Conservation (phyloP, 108 stramenopile genomes). For the Conticribra weissflogii region DNA sequence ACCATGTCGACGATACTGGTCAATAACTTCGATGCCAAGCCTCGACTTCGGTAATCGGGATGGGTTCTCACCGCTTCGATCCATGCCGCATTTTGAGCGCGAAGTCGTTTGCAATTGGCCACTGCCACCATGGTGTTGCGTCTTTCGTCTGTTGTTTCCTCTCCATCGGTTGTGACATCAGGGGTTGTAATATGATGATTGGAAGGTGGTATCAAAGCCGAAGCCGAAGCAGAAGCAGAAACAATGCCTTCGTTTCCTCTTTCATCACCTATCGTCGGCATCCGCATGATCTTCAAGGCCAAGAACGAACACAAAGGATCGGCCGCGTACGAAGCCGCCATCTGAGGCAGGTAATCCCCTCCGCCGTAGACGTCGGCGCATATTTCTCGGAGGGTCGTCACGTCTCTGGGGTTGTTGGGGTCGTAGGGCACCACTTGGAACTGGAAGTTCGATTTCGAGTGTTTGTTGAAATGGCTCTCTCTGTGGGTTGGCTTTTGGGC, state of each 20-base stretch:
- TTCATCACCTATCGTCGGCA: too few species aligned
- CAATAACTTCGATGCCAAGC: constrained; percentile 35
- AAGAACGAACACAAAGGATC: constrained; percentile 47
- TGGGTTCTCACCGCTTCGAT: constrained; percentile 53
- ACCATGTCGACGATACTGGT: constrained; percentile 16
- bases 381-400: constrained; percentile 34
- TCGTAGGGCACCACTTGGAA: constrained; percentile 39
- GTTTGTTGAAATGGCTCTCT: too few species aligned
- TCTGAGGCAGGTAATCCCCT: constrained; percentile 38
- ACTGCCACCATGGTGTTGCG: constrained; percentile 41
- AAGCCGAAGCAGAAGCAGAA: too few species aligned
- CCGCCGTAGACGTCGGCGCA: constrained; percentile 43
- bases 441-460: constrained; percentile 1
- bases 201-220: too few species aligned
- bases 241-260: too few species aligned
- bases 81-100: constrained; percentile 41
- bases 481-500: neutral
- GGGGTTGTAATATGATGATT: constrained; percentile 5
- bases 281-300: too few species aligned
- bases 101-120: constrained; percentile 45
- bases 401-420: constrained; percentile 29
- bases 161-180: neutral
- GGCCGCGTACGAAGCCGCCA: constrained; percentile 31
- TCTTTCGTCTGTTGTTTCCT: constrained; percentile 9
- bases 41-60: constrained; percentile 37